Conservation (phyloP, 768 basidiomycete genomes). For the Lactifluus pinguis region DNA sequence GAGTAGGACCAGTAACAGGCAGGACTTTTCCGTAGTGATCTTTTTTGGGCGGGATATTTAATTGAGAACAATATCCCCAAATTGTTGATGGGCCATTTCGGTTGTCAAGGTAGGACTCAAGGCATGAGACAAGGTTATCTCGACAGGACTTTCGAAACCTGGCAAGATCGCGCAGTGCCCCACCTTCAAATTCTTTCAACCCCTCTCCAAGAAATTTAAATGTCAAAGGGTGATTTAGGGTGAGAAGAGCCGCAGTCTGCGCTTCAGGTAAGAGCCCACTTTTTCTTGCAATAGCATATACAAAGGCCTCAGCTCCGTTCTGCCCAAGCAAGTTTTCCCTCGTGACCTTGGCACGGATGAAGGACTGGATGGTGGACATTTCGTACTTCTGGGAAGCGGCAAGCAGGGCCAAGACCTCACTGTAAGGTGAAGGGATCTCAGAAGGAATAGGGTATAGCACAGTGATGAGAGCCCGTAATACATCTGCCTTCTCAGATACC, state of each 20-base stretch:
- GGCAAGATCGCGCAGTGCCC: not conserved
- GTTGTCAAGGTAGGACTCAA: not conserved
- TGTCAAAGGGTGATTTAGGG: not conserved
- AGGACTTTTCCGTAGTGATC: too few species aligned
- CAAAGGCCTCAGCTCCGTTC: not conserved
- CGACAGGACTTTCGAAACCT: not conserved
- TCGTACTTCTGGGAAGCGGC: not conserved
- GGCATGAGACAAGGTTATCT: not conserved
- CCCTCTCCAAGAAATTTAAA: not conserved
- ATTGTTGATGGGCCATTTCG: not conserved
- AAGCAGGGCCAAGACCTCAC: not conserved
- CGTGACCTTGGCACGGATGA: not conserved
- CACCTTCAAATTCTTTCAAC: not conserved
- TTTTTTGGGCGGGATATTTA: fast-evolving
- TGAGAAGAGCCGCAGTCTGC: not conserved
- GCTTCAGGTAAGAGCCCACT: not conserved
- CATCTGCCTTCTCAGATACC: not conserved
- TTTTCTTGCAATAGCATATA: not conserved
- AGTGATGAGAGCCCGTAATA: not conserved
- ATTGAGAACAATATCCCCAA: not conserved
- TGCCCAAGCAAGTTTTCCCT: not conserved
- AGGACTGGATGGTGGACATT: not conserved
- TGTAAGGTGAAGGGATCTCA: not conserved
- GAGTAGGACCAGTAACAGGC: too few species aligned
- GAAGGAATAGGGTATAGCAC: not conserved